Conservation (phyloP, 306 rosid genomes). For the Castanospermum australe region DNA sequence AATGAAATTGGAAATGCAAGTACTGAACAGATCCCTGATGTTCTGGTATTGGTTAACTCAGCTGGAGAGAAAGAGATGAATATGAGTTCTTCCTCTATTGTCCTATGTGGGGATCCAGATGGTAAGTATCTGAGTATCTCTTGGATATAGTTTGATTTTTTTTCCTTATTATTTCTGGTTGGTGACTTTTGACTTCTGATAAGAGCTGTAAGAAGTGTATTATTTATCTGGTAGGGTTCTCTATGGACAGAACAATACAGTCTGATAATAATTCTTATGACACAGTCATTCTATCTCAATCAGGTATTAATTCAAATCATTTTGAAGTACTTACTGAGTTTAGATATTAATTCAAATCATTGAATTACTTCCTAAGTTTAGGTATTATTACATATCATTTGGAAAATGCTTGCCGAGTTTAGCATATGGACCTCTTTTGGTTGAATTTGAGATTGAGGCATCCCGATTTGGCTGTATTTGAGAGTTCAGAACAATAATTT, state of each 20-base stretch:
- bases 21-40: conserved; percentile 18
- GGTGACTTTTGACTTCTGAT: conserved; percentile 25
- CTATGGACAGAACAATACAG: conserved; percentile 21
- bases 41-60: conserved; percentile 16
- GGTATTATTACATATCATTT: background rate
- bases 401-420: background rate
- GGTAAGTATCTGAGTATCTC: conserved; percentile 45
- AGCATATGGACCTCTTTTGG: background rate
- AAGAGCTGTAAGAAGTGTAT: conserved; percentile 12
- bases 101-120: conserved; percentile 32
- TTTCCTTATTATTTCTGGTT: conserved; percentile 15
- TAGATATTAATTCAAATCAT: conserved; percentile 14
- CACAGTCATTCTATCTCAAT: conserved; percentile 34
- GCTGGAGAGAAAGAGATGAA: conserved; percentile 32
- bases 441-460: background rate
- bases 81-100: conserved; percentile 28
- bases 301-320: conserved; percentile 29
- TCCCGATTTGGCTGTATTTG: background rate
- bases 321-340: background rate
- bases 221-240: conserved; percentile 23
- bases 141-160: background rate
- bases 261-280: conserved; percentile 23
- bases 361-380: background rate
- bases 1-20: conserved; percentile 41
- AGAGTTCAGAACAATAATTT: background rate